A percentile compares a stretch with the other conserved stretches of the same genome.
Evolutionary conservation across 2,329 filamentous ascomycete species (phyloP).

Genomic region (Xylaria digitata): DNA sequence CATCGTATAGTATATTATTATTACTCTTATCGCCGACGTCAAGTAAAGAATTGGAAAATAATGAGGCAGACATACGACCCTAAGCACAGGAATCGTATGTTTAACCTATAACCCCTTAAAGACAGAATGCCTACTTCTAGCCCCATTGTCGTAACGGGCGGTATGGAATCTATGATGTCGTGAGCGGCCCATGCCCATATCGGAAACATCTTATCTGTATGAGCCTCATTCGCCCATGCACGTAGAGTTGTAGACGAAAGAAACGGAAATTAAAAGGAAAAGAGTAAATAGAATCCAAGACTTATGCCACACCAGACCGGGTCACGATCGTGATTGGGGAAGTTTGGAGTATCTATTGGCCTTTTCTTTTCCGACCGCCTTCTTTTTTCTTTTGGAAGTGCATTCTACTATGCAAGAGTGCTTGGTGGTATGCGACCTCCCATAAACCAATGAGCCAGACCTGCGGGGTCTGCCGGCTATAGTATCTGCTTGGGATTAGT

Average conservation of each 20-base stretch:
- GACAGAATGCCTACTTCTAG: slow-evolving; percentile 17
- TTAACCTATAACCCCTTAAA: not conserved
- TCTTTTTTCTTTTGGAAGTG: slow-evolving; percentile 19
- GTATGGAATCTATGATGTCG: slow-evolving; percentile 20
- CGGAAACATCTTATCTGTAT: slow-evolving; percentile 3
- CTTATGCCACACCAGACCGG: not conserved
- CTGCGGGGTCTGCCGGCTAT: not conserved
- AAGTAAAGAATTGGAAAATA: not conserved
- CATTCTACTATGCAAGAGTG: not conserved
- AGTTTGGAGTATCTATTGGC: slow-evolving; percentile 2
- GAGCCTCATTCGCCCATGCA: slow-evolving; percentile 24
- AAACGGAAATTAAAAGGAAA: slow-evolving; percentile 4
- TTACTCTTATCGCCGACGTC: not conserved
- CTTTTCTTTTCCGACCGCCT: slow-evolving; percentile 28
- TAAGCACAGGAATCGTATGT: not conserved
- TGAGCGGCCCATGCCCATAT: slow-evolving; percentile 18
- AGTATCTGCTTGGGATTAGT: not conserved
- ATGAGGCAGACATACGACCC: slow-evolving; percentile 4
- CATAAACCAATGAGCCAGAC: slow-evolving; percentile 2
- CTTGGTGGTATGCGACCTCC: slow-evolving; percentile 11
- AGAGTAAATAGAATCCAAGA: slow-evolving; percentile 5
- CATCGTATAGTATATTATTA: not conserved
- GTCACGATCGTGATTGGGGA: not conserved
- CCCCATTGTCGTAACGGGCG: slow-evolving; percentile 26
- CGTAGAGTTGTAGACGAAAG: slow-evolving; percentile 2